phyloP scores from a whole-genome alignment of 306 rosid species.

The Herpetospermum pedunculosum region DNA sequence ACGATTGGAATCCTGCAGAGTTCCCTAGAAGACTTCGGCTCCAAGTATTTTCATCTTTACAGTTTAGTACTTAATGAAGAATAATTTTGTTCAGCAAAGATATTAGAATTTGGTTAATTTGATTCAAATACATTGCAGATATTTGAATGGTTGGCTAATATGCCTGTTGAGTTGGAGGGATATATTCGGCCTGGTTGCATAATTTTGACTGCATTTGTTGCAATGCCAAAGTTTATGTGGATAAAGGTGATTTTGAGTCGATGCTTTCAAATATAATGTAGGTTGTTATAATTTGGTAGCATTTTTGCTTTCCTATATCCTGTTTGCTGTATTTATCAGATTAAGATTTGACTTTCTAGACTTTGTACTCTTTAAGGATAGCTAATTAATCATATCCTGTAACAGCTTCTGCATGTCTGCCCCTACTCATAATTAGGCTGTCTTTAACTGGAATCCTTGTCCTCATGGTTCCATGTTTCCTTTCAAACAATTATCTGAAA shows the following conservation, averaged over 20 bases:
- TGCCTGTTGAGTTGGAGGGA: constrained; percentile 99
- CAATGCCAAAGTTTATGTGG: constrained; percentile 95
- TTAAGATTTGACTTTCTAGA: neutral
- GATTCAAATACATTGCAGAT: constrained; percentile 42
- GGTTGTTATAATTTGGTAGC: neutral
- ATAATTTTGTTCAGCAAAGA: constrained; percentile 11
- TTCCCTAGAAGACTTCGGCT: constrained; percentile 97
- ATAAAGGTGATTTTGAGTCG: constrained; percentile 40
- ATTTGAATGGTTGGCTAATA: constrained; percentile 87
- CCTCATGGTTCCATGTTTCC: neutral
- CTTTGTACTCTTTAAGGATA: neutral
- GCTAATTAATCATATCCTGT: neutral
- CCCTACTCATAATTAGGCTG: neutral
- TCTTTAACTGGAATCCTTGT: neutral
- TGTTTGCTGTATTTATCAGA: neutral
- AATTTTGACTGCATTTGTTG: constrained; percentile 69
- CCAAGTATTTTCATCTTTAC: constrained; percentile 80
- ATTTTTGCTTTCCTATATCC: neutral
- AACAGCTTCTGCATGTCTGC: neutral
- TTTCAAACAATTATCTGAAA: neutral
- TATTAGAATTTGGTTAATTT: constrained; percentile 31
- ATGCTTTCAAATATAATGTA: neutral
- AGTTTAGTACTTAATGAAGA: constrained; percentile 52
- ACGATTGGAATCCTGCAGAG: constrained; percentile 99
- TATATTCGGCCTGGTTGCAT: constrained; percentile 97